Evolutionary conservation across 805 yeast species (phyloP).

Genomic region (Candida michaelii): DNA sequence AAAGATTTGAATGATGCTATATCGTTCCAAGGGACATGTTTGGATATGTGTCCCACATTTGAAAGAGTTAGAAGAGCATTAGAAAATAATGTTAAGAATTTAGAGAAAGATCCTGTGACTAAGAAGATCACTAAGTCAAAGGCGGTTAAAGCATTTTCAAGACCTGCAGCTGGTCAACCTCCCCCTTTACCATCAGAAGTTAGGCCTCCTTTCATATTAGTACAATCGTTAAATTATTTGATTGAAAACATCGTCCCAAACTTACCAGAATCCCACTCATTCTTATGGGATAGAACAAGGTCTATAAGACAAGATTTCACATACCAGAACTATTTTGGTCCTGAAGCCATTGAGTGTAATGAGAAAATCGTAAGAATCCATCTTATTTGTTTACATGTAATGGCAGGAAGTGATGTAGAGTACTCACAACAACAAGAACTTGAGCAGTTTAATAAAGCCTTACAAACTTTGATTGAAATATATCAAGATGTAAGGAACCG

Average conservation of each 20-base stretch:
- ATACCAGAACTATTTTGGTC: slow-evolving; percentile 89
- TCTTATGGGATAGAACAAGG: slow-evolving; percentile 95
- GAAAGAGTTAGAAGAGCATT: slow-evolving; percentile 85
- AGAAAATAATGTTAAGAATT: slow-evolving; percentile 79
- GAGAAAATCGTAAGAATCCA: slow-evolving; percentile 91
- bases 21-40: slow-evolving; percentile 80
- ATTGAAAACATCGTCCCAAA: slow-evolving; percentile 60
- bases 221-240: slow-evolving; percentile 67
- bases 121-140: slow-evolving; percentile 53
- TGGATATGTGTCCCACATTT: slow-evolving; percentile 92
- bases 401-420: slow-evolving; percentile 71
- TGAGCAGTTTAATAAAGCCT: slow-evolving; percentile 88
- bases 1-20: slow-evolving; percentile 89
- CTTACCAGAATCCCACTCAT: slow-evolving; percentile 83
- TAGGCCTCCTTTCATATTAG: slow-evolving; percentile 80
- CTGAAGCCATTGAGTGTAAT: slow-evolving; percentile 90
- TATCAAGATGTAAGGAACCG: slow-evolving; percentile 74
- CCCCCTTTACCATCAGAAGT: slow-evolving; percentile 98
- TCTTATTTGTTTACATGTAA: slow-evolving; percentile 73
- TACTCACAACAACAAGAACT: slow-evolving; percentile 93
- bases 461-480: slow-evolving; percentile 85
- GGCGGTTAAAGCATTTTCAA: slow-evolving; percentile 88
- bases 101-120: slow-evolving; percentile 64
- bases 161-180: slow-evolving; percentile 98
- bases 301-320: slow-evolving; percentile 97